Evolutionary conservation across 2,329 filamentous ascomycete genomes (phyloP).

Genomic region (Colletotrichum coccodes): DNA sequence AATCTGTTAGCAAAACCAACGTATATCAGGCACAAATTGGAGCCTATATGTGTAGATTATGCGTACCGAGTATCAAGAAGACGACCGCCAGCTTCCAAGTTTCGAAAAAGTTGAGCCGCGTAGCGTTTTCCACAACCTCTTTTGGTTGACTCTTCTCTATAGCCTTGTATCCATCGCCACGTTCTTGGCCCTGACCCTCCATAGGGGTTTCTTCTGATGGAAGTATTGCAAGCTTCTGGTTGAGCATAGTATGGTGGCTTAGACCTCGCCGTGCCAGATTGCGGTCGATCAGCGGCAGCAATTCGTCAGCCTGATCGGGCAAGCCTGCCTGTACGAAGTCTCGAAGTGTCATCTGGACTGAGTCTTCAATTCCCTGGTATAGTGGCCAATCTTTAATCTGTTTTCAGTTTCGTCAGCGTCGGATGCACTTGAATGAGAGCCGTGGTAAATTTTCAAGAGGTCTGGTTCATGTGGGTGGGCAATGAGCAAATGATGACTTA

Average conservation of each 20-base stretch:
- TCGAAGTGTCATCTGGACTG: neutral
- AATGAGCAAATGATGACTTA: neutral
- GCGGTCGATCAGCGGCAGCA: neutral
- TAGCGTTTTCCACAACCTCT: neutral
- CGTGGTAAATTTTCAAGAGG: neutral
- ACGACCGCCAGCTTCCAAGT: neutral
- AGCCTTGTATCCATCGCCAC: neutral
- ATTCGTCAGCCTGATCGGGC: neutral
- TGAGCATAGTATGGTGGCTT: neutral
- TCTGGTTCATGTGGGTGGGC: neutral
- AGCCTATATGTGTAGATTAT: neutral
- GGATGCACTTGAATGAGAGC: accelerated
- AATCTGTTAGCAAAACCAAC: neutral
- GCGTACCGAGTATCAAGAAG: neutral
- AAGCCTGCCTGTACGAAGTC: neutral
- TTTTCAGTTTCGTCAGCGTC: neutral
- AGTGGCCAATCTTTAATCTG: neutral
- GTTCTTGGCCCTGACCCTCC: neutral
- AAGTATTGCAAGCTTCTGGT: neutral
- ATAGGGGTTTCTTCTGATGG: neutral
- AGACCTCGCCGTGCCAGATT: neutral
- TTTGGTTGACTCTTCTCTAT: neutral
- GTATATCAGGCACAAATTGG: neutral
- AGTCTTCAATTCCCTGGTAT: neutral
- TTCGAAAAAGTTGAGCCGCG: neutral